These are phyloP conservation scores for Spongiforma sp. DNA, from an alignment of 1,284 basidiomycete genomes.

Conservation along the genomic window DNA sequence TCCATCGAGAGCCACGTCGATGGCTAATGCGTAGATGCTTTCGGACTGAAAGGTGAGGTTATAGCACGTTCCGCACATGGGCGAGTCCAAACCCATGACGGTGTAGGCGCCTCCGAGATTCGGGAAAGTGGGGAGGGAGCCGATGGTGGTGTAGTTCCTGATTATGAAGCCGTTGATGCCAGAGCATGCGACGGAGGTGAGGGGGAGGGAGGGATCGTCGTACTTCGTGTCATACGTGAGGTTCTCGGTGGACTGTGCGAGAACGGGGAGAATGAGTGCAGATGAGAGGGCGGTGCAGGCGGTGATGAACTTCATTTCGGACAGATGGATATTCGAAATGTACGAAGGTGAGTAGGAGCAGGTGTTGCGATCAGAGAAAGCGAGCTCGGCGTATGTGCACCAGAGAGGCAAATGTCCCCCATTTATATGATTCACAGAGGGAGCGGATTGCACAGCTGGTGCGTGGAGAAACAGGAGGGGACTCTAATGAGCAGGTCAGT, in stretches of 20 bases:
- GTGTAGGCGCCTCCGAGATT: slow-evolving; percentile 52
- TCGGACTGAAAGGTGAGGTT: slow-evolving; percentile 29
- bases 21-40: slow-evolving; percentile 33
- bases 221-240: slow-evolving; percentile 43
- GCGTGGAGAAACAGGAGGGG: too few species aligned
- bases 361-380: too few species aligned
- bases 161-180: slow-evolving; percentile 46
- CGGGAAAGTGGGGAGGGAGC: slow-evolving; percentile 54
- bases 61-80: slow-evolving; percentile 43
- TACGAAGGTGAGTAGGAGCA: too few species aligned
- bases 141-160: slow-evolving; percentile 51
- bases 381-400: too few species aligned
- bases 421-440: too few species aligned
- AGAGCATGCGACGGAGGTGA: slow-evolving; percentile 53
- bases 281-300: slow-evolving; percentile 15
- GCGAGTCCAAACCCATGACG: slow-evolving; percentile 39
- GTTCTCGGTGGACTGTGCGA: slow-evolving; percentile 16
- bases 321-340: too few species aligned
- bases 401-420: too few species aligned
- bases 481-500: too few species aligned
- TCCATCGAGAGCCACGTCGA: slow-evolving; percentile 38
- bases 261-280: slow-evolving; percentile 19
- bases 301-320: slow-evolving; percentile 32
- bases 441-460: too few species aligned
- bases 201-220: slow-evolving; percentile 40